Base-by-base conservation (phyloP, 2,329 filamentous ascomycete species). In the Byssoonygena ceratinophila region DNA sequence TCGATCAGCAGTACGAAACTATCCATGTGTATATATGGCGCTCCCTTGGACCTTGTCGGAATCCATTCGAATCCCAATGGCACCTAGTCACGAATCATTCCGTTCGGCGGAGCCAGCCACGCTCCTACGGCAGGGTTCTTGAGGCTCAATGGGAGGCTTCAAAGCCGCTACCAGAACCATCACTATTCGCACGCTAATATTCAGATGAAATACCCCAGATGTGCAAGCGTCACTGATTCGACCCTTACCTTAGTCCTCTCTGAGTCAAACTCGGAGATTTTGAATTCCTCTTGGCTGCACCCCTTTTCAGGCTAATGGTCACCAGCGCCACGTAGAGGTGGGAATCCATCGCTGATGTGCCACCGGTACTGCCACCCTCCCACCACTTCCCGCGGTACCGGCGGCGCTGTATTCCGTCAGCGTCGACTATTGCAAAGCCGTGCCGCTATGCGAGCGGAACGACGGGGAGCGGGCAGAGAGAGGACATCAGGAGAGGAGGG, bases 21-120 rank as follows among this genome's bases (percentile, higher is more conserved):
- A 4, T 46, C 27, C 7, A 32, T 18, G 1, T 46, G 20, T 3
- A 46, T 36, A 46, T 46, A 8, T 46, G 29, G 25, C 44, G 44
- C 44, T 46, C 44, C 2, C 29, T 46, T 8, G 44, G 44, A 22
- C 44, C 44, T 36, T 46, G 44, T 46, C 44, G 44, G 44, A 46
- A 22, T 16, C 44, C 44, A 32, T 46, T 32, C 12, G 44, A 46
- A 32, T 34, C 44, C n/a, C 44, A 46, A 14, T 46, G 44, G 44
- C 25, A 25, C 16, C 44, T 46, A 25, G 14, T 46, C 7, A 46
- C 44, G 16, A 34, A 20, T 12, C 20, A 46, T 22, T 27, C 41
- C n/a, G 22, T 11, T 44, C 18, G 11, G 25, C 8, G 12, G 41
- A 12, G 25, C 8, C 39, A 22, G 12, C 25, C 41, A 11, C 20